Evolutionary conservation across 1,284 basidiomycete genomes (phyloP).

Genomic region (Meripilus lineatus): DNA sequence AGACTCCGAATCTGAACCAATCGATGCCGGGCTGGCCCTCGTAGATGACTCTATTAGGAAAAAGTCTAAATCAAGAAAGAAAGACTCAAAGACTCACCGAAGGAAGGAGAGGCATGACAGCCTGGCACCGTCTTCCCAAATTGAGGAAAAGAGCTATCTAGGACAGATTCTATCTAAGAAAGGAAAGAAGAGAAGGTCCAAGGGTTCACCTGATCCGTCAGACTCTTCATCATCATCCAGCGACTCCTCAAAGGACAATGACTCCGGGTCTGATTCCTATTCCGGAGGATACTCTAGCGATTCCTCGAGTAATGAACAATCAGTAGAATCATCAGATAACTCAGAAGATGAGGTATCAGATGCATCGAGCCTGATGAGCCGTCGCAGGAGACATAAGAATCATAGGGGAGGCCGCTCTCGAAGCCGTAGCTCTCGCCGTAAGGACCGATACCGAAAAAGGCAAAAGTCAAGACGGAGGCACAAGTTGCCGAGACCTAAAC

Average conservation of each 20-base stretch:
- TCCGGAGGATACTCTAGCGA: background rate
- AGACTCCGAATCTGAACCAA: background rate
- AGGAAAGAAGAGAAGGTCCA: background rate
- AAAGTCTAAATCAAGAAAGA: too few relatives aligned
- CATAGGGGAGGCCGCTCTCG: background rate
- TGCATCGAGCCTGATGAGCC: background rate
- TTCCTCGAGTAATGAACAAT: background rate
- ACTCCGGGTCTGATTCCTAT: background rate
- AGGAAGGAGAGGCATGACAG: background rate
- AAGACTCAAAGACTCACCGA: background rate
- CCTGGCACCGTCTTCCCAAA: background rate
- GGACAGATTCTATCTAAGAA: background rate
- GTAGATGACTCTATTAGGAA: background rate
- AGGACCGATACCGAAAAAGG: background rate
- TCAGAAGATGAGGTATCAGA: background rate
- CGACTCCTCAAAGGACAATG: background rate
- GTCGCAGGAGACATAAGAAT: background rate
- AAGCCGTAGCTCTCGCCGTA: background rate
- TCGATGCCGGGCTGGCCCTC: background rate
- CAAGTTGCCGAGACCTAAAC: constrained; percentile 7
- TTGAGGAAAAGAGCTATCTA: background rate
- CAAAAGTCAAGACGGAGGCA: background rate
- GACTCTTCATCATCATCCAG: background rate
- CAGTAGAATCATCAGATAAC: background rate
- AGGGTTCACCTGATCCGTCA: background rate